Conservation (phyloP, 2,329 filamentous ascomycete species). For the Ceratocystis variospora region DNA sequence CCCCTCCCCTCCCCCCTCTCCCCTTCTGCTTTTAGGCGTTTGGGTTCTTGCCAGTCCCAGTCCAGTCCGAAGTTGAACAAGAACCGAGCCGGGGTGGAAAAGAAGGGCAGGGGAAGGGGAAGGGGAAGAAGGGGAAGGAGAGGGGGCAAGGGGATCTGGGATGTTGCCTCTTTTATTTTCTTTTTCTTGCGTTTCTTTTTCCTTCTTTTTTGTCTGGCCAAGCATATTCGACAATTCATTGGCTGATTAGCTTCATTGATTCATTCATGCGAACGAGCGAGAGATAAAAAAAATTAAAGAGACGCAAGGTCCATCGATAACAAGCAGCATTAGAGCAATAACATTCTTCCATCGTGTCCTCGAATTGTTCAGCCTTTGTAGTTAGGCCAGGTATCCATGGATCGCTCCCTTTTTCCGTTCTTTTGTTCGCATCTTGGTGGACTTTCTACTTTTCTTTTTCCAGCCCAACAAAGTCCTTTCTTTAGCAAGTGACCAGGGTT, state of each 20-base stretch:
- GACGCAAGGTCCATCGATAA: background rate
- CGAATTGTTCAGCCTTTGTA: background rate
- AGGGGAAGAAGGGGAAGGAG: background rate
- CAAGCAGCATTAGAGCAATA: background rate
- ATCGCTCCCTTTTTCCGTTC: background rate
- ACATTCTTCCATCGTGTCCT: background rate
- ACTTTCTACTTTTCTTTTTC: background rate
- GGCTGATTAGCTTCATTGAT: background rate
- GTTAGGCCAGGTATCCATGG: background rate
- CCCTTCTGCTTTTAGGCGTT: background rate
- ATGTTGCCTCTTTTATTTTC: too few species aligned
- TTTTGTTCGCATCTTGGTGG: background rate
- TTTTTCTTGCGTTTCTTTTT: background rate
- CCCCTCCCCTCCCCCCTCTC: background rate
- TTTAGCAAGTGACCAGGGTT: background rate
- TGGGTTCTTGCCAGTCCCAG: background rate
- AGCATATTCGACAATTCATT: background rate
- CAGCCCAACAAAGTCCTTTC: background rate
- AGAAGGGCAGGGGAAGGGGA: background rate
- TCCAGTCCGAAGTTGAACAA: slow-evolving; percentile 1
- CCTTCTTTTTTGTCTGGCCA: slow-evolving; percentile 1
- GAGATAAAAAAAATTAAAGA: too few species aligned
- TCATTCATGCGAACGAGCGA: background rate
- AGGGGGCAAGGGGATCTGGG: background rate
- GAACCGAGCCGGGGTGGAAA: background rate